These are phyloP conservation scores for Pugionium dolabratum DNA, from an alignment of 345 rosid species.

Conservation along the genomic window DNA sequence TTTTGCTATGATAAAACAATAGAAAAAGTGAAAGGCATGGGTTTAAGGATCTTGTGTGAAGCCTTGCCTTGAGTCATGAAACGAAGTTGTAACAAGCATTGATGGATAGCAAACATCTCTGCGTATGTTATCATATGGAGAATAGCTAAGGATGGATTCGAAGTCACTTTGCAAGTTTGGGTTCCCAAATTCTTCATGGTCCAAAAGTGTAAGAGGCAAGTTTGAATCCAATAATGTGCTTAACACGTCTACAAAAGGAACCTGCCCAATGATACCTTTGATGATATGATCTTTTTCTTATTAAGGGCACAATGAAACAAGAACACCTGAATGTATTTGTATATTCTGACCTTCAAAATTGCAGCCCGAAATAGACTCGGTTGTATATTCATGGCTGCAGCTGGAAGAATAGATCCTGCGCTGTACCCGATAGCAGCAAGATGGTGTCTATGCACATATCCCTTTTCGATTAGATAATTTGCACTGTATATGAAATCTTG, in stretches of 20 bases:
- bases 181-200: slow-evolving; percentile 91
- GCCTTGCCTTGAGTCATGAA: slow-evolving; percentile 79
- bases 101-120: slow-evolving; percentile 63
- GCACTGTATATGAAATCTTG: slow-evolving; percentile 68
- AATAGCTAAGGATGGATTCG: slow-evolving; percentile 57
- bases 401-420: slow-evolving; percentile 80
- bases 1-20: neutral
- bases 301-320: neutral
- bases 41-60: slow-evolving; percentile 9
- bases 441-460: slow-evolving; percentile 59
- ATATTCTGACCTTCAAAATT: slow-evolving; percentile 63
- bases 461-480: slow-evolving; percentile 58
- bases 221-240: slow-evolving; percentile 73
- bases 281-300: slow-evolving; percentile 9
- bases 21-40: neutral
- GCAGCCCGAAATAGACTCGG: slow-evolving; percentile 68
- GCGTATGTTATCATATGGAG: slow-evolving; percentile 83
- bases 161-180: slow-evolving; percentile 61
- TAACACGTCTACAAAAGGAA: slow-evolving; percentile 81
- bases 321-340: neutral
- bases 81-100: slow-evolving; percentile 70
- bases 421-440: slow-evolving; percentile 74
- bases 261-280: slow-evolving; percentile 46
- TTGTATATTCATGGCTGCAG: slow-evolving; percentile 70
- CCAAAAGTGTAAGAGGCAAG: slow-evolving; percentile 77